phyloP scores from a whole-genome alignment of 305 asterid genomes.

The Rubia occidens region DNA sequence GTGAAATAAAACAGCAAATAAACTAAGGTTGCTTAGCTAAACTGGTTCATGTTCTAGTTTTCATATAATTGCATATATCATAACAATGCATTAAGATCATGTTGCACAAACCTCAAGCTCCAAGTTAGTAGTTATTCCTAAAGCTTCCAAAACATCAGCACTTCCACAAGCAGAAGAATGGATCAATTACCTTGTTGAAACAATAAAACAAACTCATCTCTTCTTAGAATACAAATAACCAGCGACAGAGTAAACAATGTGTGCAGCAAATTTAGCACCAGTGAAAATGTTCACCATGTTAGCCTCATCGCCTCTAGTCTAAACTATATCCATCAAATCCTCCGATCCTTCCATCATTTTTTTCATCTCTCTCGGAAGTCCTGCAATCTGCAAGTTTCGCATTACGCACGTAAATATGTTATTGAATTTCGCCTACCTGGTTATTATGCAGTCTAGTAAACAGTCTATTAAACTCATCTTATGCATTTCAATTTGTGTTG shows the following conservation, averaged over 20 bases:
- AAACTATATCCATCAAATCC: slow-evolving; percentile 64
- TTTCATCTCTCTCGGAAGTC: slow-evolving; percentile 40
- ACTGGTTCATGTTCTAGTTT: neutral
- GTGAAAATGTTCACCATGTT: slow-evolving; percentile 75
- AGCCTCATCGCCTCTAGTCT: slow-evolving; percentile 75
- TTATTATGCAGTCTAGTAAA: too few relatives aligned
- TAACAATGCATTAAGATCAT: neutral
- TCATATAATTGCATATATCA: neutral
- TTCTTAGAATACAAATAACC: neutral
- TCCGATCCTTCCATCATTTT: slow-evolving; percentile 50
- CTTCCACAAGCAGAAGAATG: slow-evolving; percentile 83
- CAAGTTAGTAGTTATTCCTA: slow-evolving; percentile 53
- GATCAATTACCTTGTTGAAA: slow-evolving; percentile 83
- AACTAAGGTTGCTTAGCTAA: too few relatives aligned
- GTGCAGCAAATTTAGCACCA: slow-evolving; percentile 46
- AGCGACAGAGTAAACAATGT: neutral
- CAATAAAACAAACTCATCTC: neutral
- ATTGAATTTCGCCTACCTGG: too few relatives aligned
- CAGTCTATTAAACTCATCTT: too few relatives aligned
- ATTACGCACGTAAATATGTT: too few relatives aligned
- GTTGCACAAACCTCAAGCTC: slow-evolving; percentile 52
- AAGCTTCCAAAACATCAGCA: slow-evolving; percentile 67
- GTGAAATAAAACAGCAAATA: neutral
- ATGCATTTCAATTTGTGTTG: too few relatives aligned
- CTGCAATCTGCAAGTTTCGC: too few relatives aligned